Conservation (phyloP, 2,329 filamentous ascomycete species). For the Alternaria incomplexa region DNA sequence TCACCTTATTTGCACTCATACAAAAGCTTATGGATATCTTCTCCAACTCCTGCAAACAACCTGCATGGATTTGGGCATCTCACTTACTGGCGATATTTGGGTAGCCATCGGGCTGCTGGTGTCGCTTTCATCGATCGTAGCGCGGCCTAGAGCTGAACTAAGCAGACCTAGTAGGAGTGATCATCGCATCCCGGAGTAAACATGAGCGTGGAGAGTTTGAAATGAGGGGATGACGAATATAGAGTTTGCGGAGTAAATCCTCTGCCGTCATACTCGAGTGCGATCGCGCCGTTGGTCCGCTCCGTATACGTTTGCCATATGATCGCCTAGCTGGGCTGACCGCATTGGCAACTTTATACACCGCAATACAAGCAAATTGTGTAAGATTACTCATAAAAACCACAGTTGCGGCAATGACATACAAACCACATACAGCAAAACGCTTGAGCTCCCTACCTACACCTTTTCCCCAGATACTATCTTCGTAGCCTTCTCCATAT, state of each 20-base stretch:
- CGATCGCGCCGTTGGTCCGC: not conserved
- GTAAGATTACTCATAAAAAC: not conserved
- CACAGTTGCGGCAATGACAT: not conserved
- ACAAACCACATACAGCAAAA: not conserved
- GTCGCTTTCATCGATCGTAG: not conserved
- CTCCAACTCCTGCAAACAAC: too few relatives aligned
- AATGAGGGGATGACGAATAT: not conserved
- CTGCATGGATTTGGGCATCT: too few relatives aligned
- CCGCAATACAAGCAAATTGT: not conserved
- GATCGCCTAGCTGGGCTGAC: not conserved
- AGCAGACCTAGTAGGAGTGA: not conserved
- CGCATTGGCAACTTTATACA: too few relatives aligned
- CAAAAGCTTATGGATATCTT: too few relatives aligned
- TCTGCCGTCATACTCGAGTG: not conserved
- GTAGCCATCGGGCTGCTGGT: not conserved
- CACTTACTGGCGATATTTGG: not conserved
- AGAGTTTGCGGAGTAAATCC: not conserved
- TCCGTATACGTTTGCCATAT: not conserved
- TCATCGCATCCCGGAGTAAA: not conserved
- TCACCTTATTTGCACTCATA: too few relatives aligned
- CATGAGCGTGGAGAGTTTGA: not conserved
- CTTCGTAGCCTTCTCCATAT: not conserved
- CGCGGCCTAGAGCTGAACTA: not conserved
- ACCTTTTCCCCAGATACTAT: not conserved
- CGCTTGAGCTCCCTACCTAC: not conserved